A percentile compares a stretch with the other conserved stretches of the same genome.
These are phyloP conservation scores for Karstenula rhodostoma DNA, from an alignment of 2,329 filamentous ascomycete species.

Conservation along the genomic window DNA sequence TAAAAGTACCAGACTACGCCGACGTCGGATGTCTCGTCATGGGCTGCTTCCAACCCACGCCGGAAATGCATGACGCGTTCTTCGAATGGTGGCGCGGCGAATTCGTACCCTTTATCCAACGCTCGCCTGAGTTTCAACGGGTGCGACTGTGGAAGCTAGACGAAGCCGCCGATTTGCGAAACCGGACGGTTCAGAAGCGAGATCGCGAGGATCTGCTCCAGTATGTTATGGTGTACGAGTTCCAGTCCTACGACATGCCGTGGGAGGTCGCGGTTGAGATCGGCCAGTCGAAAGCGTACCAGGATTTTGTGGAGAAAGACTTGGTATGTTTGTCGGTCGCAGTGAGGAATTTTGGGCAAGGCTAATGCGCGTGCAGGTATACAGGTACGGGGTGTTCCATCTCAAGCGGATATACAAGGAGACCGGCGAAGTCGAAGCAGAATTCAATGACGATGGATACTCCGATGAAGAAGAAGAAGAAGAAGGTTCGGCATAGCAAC, in stretches of 20 bases:
- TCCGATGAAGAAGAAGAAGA: neutral
- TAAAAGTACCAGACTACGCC: neutral
- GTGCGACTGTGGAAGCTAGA: slow-evolving; percentile 5
- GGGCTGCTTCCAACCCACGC: neutral
- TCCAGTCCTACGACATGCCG: neutral
- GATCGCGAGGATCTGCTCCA: neutral
- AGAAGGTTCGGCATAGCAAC: neutral
- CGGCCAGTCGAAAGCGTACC: neutral
- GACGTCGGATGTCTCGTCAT: slow-evolving; percentile 3
- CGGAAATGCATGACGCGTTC: neutral
- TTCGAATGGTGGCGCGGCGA: slow-evolving; percentile 3
- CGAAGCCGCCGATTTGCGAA: neutral
- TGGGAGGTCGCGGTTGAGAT: slow-evolving; percentile 2
- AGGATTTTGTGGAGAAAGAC: neutral
- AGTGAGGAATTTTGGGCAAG: no score
- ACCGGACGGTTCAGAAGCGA: neutral
- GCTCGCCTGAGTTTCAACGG: neutral
- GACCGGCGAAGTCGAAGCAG: slow-evolving; percentile 1
- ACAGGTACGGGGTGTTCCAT: neutral
- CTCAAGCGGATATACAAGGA: slow-evolving; percentile 2
- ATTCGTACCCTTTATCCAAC: neutral
- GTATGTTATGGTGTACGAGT: slow-evolving; percentile 2
- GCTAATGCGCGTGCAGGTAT: neutral
- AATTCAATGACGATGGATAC: neutral
- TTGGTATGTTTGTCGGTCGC: neutral